A percentile compares a stretch with the other conserved stretches of the same genome.
phyloP scores from a whole-genome alignment of 495 filamentous ascomycete species.

The Lophiotrema nucula region DNA sequence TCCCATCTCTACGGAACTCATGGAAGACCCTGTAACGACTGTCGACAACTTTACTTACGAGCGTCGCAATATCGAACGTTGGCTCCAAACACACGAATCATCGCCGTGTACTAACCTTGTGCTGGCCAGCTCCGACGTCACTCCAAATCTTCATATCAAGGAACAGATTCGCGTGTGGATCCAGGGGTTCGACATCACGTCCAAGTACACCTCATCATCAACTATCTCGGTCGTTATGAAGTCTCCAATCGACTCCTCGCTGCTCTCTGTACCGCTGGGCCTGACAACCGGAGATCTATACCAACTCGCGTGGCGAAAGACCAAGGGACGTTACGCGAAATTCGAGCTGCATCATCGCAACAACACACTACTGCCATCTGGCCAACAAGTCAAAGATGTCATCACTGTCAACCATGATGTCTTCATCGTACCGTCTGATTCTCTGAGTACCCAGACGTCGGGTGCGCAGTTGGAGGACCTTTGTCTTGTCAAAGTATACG shows the following conservation, averaged over 20 bases:
- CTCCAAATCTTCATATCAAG: constrained; percentile 21
- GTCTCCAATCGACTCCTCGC: background rate
- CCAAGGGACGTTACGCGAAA: constrained; percentile 29
- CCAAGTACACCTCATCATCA: background rate
- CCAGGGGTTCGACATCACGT: background rate
- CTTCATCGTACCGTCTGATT: constrained; percentile 1
- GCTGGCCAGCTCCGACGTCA: constrained; percentile 19
- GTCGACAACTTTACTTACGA: constrained; percentile 36
- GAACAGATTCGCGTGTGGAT: constrained; percentile 1
- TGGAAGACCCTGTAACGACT: constrained; percentile 38
- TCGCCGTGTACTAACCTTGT: constrained; percentile 36
- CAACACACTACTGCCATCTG: background rate
- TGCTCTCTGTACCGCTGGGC: background rate
- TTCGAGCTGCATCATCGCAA: constrained; percentile 28
- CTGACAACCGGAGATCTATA: constrained; percentile 26
- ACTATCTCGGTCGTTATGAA: background rate
- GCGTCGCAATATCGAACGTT: constrained; percentile 27
- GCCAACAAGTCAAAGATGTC: background rate
- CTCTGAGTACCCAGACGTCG: background rate
- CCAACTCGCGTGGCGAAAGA: constrained; percentile 33
- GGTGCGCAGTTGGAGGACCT: background rate
- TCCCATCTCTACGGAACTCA: constrained; percentile 36
- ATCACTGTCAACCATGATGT: constrained; percentile 1
- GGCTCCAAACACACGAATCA: constrained; percentile 35
- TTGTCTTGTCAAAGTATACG: constrained; percentile 38